Evolutionary conservation across 176 grass and related monocot species (phyloP).

Genomic region (Chrysopogon serrulatus): DNA sequence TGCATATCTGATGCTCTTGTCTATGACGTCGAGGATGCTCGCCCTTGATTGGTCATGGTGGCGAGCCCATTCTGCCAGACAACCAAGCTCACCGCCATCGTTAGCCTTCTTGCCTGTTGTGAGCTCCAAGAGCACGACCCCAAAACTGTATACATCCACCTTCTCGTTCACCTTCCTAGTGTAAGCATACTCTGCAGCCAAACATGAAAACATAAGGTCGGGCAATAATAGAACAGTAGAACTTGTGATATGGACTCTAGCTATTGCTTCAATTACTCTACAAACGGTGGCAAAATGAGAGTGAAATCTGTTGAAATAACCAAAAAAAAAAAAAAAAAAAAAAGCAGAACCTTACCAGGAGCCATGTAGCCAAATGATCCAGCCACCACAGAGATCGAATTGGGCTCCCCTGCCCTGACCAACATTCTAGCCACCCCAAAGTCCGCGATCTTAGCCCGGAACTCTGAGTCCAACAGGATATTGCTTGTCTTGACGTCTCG

Average conservation of each 20-base stretch:
- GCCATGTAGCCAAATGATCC: neutral
- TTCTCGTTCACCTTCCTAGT: neutral
- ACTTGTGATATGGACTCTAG: too few relatives aligned
- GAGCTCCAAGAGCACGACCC: neutral
- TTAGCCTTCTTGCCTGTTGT: neutral
- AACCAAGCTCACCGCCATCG: neutral
- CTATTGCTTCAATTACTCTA: too few relatives aligned
- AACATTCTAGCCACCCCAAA: neutral
- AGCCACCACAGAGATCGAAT: neutral
- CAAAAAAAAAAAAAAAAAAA: too few relatives aligned
- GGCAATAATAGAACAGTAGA: too few relatives aligned
- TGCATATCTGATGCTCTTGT: neutral
- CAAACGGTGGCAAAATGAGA: too few relatives aligned
- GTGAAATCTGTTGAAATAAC: neutral
- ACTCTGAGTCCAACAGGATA: neutral
- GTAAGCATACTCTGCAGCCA: neutral
- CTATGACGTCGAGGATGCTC: neutral
- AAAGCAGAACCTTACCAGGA: neutral
- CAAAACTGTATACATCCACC: neutral
- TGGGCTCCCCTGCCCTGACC: neutral
- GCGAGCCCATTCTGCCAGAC: neutral
- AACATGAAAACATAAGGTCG: too few relatives aligned
- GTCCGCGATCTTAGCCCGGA: neutral
- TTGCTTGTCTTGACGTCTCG: neutral
- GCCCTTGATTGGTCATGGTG: neutral